These are phyloP conservation scores for Chernovozyma aurita DNA, from an alignment of 1,139 yeast species.

Conservation along the genomic window DNA sequence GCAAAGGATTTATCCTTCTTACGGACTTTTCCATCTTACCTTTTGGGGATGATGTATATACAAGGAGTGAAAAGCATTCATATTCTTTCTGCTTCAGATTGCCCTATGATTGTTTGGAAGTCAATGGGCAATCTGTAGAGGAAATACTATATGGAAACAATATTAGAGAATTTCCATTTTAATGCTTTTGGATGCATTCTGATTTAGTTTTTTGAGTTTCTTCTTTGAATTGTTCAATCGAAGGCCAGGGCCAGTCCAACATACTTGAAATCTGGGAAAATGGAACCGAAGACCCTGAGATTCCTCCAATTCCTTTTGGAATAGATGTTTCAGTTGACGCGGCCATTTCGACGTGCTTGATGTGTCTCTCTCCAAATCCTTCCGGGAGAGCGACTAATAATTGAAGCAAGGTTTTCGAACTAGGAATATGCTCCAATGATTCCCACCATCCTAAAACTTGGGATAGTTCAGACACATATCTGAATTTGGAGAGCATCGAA, in stretches of 20 bases:
- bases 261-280: conserved; percentile 6
- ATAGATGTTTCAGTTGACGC: conserved; percentile 13
- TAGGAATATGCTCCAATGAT: conserved; percentile 44
- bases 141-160: no score
- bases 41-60: no score
- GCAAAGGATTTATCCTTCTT: no score
- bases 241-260: conserved; percentile 27
- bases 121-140: no score
- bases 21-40: no score
- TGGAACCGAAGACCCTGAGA: not conserved
- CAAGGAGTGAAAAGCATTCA: no score
- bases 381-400: conserved; percentile 37
- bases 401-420: conserved; percentile 29
- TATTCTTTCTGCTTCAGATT: no score
- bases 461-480: conserved; percentile 47
- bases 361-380: conserved; percentile 36
- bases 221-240: conserved; percentile 14
- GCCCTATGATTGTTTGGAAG: no score
- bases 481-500: conserved; percentile 41
- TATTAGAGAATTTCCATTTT: no score
- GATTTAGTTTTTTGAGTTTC: no score
- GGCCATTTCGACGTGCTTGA: conserved; percentile 34
- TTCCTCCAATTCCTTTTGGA: conserved; percentile 1
- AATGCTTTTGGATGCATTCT: no score
- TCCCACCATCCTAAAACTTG: conserved; percentile 59